These are phyloP conservation scores for Suillus hirtellus DNA, from an alignment of 768 basidiomycete species.

Conservation along the genomic window DNA sequence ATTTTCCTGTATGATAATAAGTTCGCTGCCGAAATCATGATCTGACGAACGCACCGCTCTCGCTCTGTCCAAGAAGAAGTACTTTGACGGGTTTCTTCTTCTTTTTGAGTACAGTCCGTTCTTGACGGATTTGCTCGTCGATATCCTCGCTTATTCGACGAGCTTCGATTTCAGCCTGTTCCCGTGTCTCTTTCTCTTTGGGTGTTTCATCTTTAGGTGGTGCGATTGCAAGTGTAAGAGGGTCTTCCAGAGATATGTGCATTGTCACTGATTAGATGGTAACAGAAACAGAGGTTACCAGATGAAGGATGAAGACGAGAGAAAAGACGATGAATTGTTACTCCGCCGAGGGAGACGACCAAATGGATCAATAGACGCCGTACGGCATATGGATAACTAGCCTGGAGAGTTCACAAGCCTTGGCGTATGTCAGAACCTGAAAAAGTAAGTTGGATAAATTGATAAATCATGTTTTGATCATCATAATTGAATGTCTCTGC, in stretches of 20 bases:
- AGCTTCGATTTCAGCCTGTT: constrained; percentile 63
- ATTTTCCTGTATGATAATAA: constrained; percentile 49
- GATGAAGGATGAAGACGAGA: constrained; percentile 1
- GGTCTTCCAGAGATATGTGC: constrained; percentile 52
- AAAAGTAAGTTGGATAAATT: background rate
- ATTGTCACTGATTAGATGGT: constrained; percentile 15
- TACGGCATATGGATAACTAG: constrained; percentile 3
- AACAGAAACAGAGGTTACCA: background rate
- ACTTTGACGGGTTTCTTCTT: constrained; percentile 72
- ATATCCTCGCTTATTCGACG: constrained; percentile 69
- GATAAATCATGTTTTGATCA: background rate
- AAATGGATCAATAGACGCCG: constrained; percentile 11
- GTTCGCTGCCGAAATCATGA: constrained; percentile 11
- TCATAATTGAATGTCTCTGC: background rate
- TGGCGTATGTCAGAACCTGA: background rate
- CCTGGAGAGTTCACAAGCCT: constrained; percentile 6
- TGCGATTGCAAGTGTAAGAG: constrained; percentile 57
- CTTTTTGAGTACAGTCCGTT: constrained; percentile 57
- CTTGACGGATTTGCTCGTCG: constrained; percentile 69
- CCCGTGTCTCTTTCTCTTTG: constrained; percentile 53
- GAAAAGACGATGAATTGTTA: constrained; percentile 2
- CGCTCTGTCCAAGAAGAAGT: constrained; percentile 73
- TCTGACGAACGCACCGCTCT: constrained; percentile 49
- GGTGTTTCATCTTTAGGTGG: constrained; percentile 66
- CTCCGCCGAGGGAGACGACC: constrained; percentile 2